Percentiles rank a stretch among this genome's conserved stretches.
Evolutionary conservation across 176 grass and related monocot species (phyloP).

Genomic region (Saccharum spontaneum): DNA sequence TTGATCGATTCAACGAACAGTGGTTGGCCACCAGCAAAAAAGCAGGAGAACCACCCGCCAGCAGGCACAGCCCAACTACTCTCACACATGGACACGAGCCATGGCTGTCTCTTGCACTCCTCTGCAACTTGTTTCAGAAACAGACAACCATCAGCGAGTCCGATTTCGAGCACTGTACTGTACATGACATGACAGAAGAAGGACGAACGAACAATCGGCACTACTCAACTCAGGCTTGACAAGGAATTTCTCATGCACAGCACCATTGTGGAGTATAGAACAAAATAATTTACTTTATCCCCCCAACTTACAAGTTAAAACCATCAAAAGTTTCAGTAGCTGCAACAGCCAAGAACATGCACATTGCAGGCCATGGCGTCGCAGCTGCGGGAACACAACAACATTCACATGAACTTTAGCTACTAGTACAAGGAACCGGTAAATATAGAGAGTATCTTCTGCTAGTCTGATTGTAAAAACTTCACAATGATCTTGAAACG

Average conservation of each 20-base stretch:
- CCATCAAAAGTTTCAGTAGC: conserved; percentile 25
- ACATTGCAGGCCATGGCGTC: conserved; percentile 21
- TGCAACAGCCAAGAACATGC: conserved; percentile 26
- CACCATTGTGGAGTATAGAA: conserved; percentile 2
- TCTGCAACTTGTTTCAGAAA: conserved; percentile 10
- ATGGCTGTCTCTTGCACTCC: conserved; percentile 19
- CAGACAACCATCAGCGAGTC: neutral
- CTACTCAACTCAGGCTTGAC: too few relatives aligned
- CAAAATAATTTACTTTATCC: conserved; percentile 49
- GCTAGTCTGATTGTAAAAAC: conserved; percentile 19
- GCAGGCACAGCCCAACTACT: neutral
- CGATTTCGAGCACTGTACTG: neutral
- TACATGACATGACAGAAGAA: neutral
- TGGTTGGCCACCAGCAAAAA: conserved; percentile 4
- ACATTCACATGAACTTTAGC: conserved; percentile 16
- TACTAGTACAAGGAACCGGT: conserved; percentile 31
- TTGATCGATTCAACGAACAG: conserved; percentile 27
- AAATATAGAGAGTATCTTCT: conserved; percentile 26
- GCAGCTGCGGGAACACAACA: conserved; percentile 23
- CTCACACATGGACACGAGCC: neutral
- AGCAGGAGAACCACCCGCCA: neutral
- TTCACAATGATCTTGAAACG: conserved; percentile 20
- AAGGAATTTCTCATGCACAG: neutral
- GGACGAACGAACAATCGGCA: neutral
- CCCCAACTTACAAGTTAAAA: conserved; percentile 42